These are phyloP conservation scores for Cercospora sesami DNA, from an alignment of 2,329 filamentous ascomycete species.

Conservation along the genomic window DNA sequence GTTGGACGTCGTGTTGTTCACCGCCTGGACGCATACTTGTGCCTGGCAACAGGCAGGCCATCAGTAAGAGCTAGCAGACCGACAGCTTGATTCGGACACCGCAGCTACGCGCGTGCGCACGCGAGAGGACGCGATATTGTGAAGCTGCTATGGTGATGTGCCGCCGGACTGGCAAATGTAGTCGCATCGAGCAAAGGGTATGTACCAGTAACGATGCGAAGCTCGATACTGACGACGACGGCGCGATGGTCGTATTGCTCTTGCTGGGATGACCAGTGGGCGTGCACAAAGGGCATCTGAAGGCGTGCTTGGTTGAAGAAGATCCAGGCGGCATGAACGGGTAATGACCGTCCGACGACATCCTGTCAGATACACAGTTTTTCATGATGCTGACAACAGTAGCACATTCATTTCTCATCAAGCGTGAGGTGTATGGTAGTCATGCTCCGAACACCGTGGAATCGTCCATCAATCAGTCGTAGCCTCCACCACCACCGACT, in stretches of 20 bases:
- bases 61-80: not conserved
- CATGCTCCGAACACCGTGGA: constrained; percentile 13
- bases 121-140: not conserved
- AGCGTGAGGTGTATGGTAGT: constrained; percentile 21
- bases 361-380: not conserved
- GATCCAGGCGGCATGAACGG: constrained; percentile 1
- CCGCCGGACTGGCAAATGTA: not conserved
- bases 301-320: not conserved
- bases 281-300: not conserved
- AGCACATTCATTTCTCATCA: constrained; percentile 21
- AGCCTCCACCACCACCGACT: constrained; percentile 51
- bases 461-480: constrained; percentile 33
- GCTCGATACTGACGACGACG: constrained; percentile 5
- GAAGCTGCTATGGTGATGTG: not conserved
- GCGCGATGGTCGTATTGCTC: not conserved
- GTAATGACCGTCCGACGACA: not conserved
- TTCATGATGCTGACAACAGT: constrained; percentile 13
- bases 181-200: not conserved
- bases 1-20: not conserved
- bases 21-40: not conserved
- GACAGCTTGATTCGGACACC: not conserved
- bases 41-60: not conserved
- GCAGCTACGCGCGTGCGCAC: not conserved
- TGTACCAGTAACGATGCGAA: constrained; percentile 1
- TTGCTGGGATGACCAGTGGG: not conserved